Base-by-base conservation (phyloP, 441 rosid genomes). In the Euphorbia schlechtendalii region DNA sequence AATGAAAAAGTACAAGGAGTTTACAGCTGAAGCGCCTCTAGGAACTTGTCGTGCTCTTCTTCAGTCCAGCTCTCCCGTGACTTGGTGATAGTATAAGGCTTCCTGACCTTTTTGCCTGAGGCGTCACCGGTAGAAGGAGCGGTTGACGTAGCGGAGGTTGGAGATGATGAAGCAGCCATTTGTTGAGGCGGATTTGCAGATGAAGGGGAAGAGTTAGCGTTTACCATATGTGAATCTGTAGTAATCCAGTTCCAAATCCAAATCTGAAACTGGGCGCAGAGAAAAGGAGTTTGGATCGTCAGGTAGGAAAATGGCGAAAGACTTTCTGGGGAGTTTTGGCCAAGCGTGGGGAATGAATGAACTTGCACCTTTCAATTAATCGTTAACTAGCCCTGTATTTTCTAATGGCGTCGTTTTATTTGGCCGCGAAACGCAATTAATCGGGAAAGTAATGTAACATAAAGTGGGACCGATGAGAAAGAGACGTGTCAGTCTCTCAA, bases 31-130 rank as follows among this genome's bases (percentile, higher is more conserved):
- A 92, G 93, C 70, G 96, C 96, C 86, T 92, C 98, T 27, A 92
- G 82, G 70, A 89, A 92, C 79, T 84, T 85, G 73, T 92, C 98
- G 72, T 89, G 98, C 69, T 89, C 98, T 74, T 83, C 92, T 60
- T 92, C 96, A 0, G 96, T 86, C 98, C 98, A 89, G 78, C 80
- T 89, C 86, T 92, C 98, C 38, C 98, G 83, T 62, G 96, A 89
- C 80, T 92, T 92, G 48, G 92, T 88, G 61, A 89, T 88, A 0
- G 92, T 92, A 71, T 92, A 92, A 0, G 96, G 96, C 80, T 92
- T 92, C 67, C 98, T 86, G 49, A 86, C 80, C 79, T 89, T 92
- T 96, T 79, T 83, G 69, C 74, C 68, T 0, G 67, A 69, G 9
- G 38, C 69, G 27, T 66, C 77, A 11, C 54, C 27, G 10, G 21